Base-by-base conservation (phyloP, 495 filamentous ascomycete species). In the Hypoxylon perforatum region DNA sequence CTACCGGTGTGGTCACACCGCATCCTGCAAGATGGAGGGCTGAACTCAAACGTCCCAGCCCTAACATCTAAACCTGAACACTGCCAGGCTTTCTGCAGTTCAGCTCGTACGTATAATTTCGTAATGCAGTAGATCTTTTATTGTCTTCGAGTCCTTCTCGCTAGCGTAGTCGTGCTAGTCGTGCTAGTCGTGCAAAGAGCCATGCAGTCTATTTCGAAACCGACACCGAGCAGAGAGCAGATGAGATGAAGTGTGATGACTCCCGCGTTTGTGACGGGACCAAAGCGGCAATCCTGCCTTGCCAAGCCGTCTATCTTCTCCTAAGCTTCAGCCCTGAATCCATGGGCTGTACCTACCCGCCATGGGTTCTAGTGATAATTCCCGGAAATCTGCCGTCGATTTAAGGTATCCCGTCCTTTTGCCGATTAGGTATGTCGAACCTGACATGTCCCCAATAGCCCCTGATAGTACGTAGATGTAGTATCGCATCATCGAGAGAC, bases 1-100 rank as follows among this genome's bases (percentile, higher is more conserved):
- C 39, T 56, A 45, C 25, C 25, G 42, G 41, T 59, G 49, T 52
- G 55, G 61, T 65, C 65, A 61, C 61, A 69, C 66, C 65, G 61
- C 66, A 65, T 46, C 10, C 61, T 65, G 66, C 66, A 41, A 65
- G 66, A 65, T 69, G 28, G 22, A 61, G 46, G 50, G 50, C 46
- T 53, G 54, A 58, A 39, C 10, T 53, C 58, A 38, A 55, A 53
- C 45, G 47, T 53, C 41, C 61, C 57, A 61, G 66, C 51, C 57
- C 46, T 57, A 49, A 53, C 47, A 47, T 18, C 15, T 42, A 17
- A 35, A 3, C 14, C 11, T 46, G 25, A 50, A 48, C n/a, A 25
- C 7, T 18, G 28, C 9, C 45, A 47, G 1, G 21, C 45, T 28
- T 58, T 21, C 46, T 42, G 11, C 45, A 28, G 25, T 18, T 54